Percentiles rank a stretch among this genome's conserved stretches.
Conservation (phyloP, 306 rosid genomes). For the Prunus armeniaca region DNA sequence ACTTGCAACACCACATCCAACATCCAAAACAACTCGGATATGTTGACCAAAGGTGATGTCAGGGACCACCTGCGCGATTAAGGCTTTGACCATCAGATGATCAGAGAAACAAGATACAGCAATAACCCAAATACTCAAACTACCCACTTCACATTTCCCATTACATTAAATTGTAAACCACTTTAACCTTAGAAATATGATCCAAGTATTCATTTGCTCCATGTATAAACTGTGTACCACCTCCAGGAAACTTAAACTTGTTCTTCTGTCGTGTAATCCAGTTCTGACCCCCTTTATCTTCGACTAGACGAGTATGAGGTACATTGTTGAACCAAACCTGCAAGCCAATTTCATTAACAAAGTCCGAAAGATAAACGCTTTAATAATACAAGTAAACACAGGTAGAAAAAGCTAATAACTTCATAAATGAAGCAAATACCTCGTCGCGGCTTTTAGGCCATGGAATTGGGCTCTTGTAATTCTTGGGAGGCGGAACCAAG, state of each 20-base stretch:
- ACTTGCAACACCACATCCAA: constrained; percentile 98
- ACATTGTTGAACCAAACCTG: constrained; percentile 92
- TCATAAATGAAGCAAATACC: constrained; percentile 38
- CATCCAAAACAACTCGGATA: constrained; percentile 78
- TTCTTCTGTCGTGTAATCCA: constrained; percentile 68
- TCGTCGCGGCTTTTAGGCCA: constrained; percentile 95
- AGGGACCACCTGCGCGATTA: constrained; percentile 59
- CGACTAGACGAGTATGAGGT: constrained; percentile 91
- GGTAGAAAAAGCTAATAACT: background rate
- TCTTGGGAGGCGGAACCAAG: constrained; percentile 85
- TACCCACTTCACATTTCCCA: constrained; percentile 7
- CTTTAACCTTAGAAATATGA: constrained; percentile 68
- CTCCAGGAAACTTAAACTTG: constrained; percentile 93
- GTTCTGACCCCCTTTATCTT: constrained; percentile 96
- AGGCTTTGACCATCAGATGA: constrained; percentile 28
- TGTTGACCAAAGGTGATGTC: constrained; percentile 82
- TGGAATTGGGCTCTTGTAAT: constrained; percentile 70
- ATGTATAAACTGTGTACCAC: constrained; percentile 95
- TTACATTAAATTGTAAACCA: constrained; percentile 6
- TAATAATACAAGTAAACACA: background rate
- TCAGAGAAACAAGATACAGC: background rate
- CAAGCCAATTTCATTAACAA: constrained; percentile 3
- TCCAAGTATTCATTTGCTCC: constrained; percentile 91
- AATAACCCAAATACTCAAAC: background rate
- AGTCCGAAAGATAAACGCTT: constrained; percentile 4